phyloP scores from a whole-genome alignment of 305 asterid species.

The Salvia sclarea region DNA sequence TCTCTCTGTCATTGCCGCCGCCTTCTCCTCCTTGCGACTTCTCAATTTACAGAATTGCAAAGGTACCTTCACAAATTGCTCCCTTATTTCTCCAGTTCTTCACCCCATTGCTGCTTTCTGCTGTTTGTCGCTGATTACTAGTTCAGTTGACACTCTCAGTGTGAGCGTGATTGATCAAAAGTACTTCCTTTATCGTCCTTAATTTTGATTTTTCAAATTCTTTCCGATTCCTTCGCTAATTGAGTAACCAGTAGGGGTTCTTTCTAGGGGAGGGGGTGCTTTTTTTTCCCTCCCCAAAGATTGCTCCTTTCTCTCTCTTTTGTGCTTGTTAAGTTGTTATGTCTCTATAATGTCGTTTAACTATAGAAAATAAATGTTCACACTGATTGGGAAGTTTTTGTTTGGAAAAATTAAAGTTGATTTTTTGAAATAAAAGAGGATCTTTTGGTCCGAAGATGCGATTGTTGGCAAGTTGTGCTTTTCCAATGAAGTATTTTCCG shows the following conservation, averaged over 20 bases:
- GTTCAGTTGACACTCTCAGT: not conserved
- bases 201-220: not conserved
- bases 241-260: not conserved
- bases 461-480: constrained; percentile 15
- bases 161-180: not conserved
- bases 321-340: constrained; percentile 8
- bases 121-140: constrained; percentile 5
- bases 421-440: too few species aligned
- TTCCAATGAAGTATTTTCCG: not conserved
- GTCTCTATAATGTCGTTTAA: not conserved
- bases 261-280: not conserved
- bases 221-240: not conserved
- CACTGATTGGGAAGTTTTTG: not conserved
- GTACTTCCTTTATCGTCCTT: not conserved
- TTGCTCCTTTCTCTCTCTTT: not conserved
- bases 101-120: too few species aligned
- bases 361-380: not conserved
- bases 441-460: constrained; percentile 1
- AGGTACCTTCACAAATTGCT: constrained; percentile 34
- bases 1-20: constrained; percentile 65
- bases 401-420: not conserved
- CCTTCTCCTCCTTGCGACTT: constrained; percentile 57
- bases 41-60: constrained; percentile 67
- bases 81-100: not conserved
- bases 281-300: not conserved